A percentile compares a stretch with the other conserved stretches of the same genome.
Conservation (phyloP, 805 yeast species). For the Starmerella lactis-condensi region DNA sequence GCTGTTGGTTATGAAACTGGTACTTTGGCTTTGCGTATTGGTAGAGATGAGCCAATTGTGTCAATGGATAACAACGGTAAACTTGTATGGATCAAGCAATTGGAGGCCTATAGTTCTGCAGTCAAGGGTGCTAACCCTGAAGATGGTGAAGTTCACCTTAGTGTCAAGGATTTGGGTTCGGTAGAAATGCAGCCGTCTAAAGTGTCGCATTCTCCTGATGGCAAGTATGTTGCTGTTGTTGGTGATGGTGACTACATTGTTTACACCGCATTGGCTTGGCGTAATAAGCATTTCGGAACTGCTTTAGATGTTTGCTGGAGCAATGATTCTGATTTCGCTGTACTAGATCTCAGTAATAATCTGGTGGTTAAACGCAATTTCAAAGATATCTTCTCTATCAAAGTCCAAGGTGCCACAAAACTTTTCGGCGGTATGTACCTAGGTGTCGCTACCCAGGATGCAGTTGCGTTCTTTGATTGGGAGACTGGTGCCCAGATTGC, state of each 20-base stretch:
- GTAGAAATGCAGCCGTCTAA: slow-evolving; percentile 84
- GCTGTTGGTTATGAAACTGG: slow-evolving; percentile 95
- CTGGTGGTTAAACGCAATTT: slow-evolving; percentile 69
- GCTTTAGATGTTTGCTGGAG: slow-evolving; percentile 93
- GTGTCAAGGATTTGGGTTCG: slow-evolving; percentile 80
- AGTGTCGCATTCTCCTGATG: slow-evolving; percentile 85
- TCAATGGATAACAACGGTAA: slow-evolving; percentile 91
- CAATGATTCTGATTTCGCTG: slow-evolving; percentile 71
- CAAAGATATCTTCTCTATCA: slow-evolving; percentile 41
- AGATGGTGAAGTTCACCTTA: slow-evolving; percentile 33
- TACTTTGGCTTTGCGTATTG: slow-evolving; percentile 67
- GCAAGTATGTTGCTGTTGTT: slow-evolving; percentile 86
- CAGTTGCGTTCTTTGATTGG: slow-evolving; percentile 87
- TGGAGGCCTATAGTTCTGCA: slow-evolving; percentile 70
- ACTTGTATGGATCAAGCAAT: slow-evolving; percentile 74
- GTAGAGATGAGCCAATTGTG: slow-evolving; percentile 82
- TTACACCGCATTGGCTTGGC: slow-evolving; percentile 94
- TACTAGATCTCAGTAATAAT: slow-evolving; percentile 46
- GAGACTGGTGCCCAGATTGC: slow-evolving; percentile 67
- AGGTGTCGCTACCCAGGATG: slow-evolving; percentile 60
- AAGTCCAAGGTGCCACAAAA: slow-evolving; percentile 49
- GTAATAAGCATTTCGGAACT: slow-evolving; percentile 80
- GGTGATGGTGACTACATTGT: slow-evolving; percentile 97
- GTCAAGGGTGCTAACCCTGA: slow-evolving; percentile 32
- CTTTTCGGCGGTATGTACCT: slow-evolving; percentile 78